Evolutionary conservation across 2,329 filamentous ascomycete genomes (phyloP).

Genomic region (Phoma herbarum): DNA sequence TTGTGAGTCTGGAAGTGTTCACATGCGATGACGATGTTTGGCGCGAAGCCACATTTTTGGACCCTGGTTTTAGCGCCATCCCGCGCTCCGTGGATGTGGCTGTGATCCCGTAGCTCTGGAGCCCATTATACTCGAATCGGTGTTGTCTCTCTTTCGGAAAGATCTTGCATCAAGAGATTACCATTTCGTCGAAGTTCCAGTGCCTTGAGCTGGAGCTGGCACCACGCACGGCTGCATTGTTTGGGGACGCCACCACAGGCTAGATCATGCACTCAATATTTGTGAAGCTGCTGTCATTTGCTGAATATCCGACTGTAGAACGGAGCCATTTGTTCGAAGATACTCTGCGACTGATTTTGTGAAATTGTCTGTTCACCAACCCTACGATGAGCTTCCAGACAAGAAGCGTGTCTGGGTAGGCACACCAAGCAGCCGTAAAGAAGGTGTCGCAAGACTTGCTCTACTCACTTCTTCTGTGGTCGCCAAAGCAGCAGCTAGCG

Average conservation of each 20-base stretch:
- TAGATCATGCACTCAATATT: background rate
- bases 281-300: background rate
- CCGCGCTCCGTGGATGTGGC: background rate
- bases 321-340: background rate
- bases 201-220: background rate
- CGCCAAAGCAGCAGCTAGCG: conserved; percentile 56
- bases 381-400: conserved; percentile 59
- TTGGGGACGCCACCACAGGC: background rate
- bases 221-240: background rate
- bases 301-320: background rate
- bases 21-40: conserved; percentile 33
- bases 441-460: conserved; percentile 61
- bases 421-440: conserved; percentile 56
- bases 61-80: conserved; percentile 29
- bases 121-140: background rate
- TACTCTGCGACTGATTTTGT: background rate
- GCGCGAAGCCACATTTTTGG: conserved; percentile 14
- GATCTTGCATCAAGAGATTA: background rate
- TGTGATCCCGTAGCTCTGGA: background rate
- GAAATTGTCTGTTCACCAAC: conserved; percentile 1
- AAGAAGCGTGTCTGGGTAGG: conserved; percentile 60
- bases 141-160: background rate
- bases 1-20: conserved; percentile 14
- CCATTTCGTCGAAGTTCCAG: background rate
- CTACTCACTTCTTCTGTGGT: conserved; percentile 63